Evolutionary conservation across 2,329 filamentous ascomycete species (phyloP), one percentile per base, ranked within the genome.

Genomic region (Mycosphaerella sp.): DNA sequence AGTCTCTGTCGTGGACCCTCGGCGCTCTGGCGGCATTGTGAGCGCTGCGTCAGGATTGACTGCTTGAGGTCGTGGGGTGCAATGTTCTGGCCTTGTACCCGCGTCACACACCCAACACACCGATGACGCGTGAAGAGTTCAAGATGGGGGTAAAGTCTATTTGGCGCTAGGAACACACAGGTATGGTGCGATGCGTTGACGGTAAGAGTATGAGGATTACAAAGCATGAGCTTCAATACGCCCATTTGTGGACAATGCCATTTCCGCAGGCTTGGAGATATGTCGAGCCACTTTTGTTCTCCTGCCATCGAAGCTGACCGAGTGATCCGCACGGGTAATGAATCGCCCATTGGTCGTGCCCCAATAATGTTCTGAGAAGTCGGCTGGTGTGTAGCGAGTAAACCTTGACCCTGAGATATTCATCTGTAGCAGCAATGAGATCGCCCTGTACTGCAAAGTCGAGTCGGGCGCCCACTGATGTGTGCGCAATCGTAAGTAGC

Each of bases 251-350:
- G 28, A 63, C 41, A 13, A 44, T 47, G 17, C 56, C 39, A 2
- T 52, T 46, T 4, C 54, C 45, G 25, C 61, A 63, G 6, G 55
- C 60, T 44, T 63, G 61, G 18, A 63, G 34, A 21, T 52, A 59
- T 13, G 55, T 51, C 7, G 55, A 54, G 4, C 56, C 59, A 9
- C 44, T 41, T 4, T 44, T 35, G 14, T 59, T 56, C 14, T 60
- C 51, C 17, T 52, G 45, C 59, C 60, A 63, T 16, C 50, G 25
- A 25, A 59, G 52, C 35, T 52, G 41, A 17, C 44, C 35, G 2
- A 58, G 14, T 45, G 42, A 7, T 21, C 18, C 9, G 5, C 28
- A 36, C 30, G 44, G 41, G 37, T 9, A 25, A 9, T 39, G 48
- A 14, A 13, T 44, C n/a, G n/a, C n/a, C n/a, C n/a, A n/a, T n/a